Evolutionary conservation across 176 grass and related monocot genomes (phyloP), one percentile per base, ranked within the genome.

Genomic region (Zea luxurians): DNA sequence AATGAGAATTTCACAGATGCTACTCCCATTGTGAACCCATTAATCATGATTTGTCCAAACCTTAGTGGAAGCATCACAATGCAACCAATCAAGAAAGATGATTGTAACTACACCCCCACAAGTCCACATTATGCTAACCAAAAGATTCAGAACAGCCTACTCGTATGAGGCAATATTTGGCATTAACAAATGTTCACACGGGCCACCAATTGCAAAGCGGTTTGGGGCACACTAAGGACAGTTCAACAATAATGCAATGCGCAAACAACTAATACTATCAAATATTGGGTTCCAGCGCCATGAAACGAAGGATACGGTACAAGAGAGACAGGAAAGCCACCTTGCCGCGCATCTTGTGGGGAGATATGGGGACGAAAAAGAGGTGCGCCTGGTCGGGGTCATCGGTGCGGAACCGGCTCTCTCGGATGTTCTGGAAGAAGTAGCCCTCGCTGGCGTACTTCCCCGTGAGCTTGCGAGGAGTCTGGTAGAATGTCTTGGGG

Each of bases 381-480:
- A 99, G 83, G 83, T 91, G 71, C 64, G 96, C 90, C 76, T 66
- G 37, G 8, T 86, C 81, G 15, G 96, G 96, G 76, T 93, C 83
- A 0, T 95, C 45, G 16, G 90, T 95, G 45, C 78, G 85, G 57
- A 99, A 95, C 27, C 84, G 78, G 75, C 86, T 90, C 74, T 99
- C 90, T 38, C 96, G 83, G 65, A 95, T 95, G 81, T 99, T 99
- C 86, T 99, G 89, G 79, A 99, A 94, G 90, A 99, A 99, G 86
- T 95, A 95, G 3, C 92, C 96, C 88, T 99, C 96, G 16, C 96
- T 95, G 20, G 89, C 70, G 86, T 99, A 99, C 92, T 99, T 99
- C 44, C 96, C 96, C 0, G 90, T 99, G 37, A 95, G 90, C 88
- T 99, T 99, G 77, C 96, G 85, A 40, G 91, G 91, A 17, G 96